These are phyloP conservation scores for Emydomyces testavorans DNA, from an alignment of 2,329 filamentous ascomycete species.

Conservation along the genomic window DNA sequence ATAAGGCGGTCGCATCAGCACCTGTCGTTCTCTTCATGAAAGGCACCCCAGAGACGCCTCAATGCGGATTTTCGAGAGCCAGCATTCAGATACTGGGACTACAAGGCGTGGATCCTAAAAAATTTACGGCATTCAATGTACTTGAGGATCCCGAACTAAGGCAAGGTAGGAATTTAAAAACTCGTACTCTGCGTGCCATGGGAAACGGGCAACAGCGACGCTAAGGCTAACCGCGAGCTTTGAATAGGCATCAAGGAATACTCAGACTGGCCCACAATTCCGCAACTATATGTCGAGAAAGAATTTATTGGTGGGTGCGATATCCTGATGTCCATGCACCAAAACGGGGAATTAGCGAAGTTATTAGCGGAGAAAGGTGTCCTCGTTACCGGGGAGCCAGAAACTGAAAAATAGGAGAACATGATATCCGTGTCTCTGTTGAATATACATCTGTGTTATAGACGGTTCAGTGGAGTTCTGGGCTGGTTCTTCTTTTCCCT, in stretches of 20 bases:
- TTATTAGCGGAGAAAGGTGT: conserved; percentile 85
- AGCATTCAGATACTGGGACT: conserved; percentile 89
- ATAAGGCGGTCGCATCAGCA: conserved; percentile 74
- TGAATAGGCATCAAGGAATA: conserved; percentile 87
- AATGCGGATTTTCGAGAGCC: conserved; percentile 92
- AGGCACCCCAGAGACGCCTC: conserved; percentile 87
- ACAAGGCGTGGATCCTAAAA: conserved; percentile 86
- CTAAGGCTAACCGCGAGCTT: neutral
- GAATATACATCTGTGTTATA: neutral
- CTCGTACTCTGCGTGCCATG: neutral
- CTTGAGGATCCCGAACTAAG: conserved; percentile 81
- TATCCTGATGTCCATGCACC: conserved; percentile 93
- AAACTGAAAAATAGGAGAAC: neutral
- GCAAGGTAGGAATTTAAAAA: conserved; percentile 46
- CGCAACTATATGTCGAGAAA: conserved; percentile 87
- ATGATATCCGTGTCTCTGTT: neutral
- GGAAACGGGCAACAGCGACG: neutral
- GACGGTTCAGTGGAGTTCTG: neutral
- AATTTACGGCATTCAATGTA: conserved; percentile 98
- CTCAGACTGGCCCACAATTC: conserved; percentile 98
- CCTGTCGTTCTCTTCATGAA: conserved; percentile 99
- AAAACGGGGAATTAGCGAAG: conserved; percentile 86
- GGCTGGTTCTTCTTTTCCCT: neutral
- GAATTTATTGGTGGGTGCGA: conserved; percentile 98
- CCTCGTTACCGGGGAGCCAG: conserved; percentile 51